Conservation (phyloP, 1,139 yeast species). For the Zygoascus meyerae region DNA sequence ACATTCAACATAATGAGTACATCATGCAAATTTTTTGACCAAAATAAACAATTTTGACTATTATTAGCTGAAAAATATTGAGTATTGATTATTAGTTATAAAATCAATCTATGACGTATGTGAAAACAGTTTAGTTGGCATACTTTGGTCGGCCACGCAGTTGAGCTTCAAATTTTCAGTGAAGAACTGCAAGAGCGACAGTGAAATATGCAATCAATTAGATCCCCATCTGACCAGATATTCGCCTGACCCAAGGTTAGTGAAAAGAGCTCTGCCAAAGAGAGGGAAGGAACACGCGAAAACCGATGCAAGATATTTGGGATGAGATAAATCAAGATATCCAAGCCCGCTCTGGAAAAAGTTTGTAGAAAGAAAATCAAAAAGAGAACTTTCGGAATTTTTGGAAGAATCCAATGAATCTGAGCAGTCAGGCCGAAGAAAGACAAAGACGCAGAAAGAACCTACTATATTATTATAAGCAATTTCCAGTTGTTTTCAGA, state of each 20-base stretch:
- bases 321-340: conserved; percentile 67
- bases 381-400: conserved; percentile 67
- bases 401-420: conserved; percentile 79
- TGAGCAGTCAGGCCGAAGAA: conserved; percentile 55
- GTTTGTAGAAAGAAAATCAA: conserved; percentile 67
- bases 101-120: too few relatives aligned
- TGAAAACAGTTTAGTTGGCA: conserved; percentile 19
- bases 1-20: too few relatives aligned
- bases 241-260: conserved; percentile 38
- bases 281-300: conserved; percentile 54
- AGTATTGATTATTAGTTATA: too few relatives aligned
- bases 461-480: conserved; percentile 43
- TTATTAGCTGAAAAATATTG: too few relatives aligned
- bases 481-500: conserved; percentile 17
- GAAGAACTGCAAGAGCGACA: conserved; percentile 41
- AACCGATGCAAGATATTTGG: conserved; percentile 55
- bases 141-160: conserved; percentile 39
- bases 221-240: conserved; percentile 57
- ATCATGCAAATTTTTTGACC: too few relatives aligned
- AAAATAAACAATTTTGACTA: too few relatives aligned
- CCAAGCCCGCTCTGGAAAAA: conserved; percentile 68
- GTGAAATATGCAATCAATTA: conserved; percentile 44
- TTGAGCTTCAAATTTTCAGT: conserved; percentile 49
- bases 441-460: conserved; percentile 45
- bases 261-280: conserved; percentile 46